These are phyloP conservation scores for Colletotrichum salicis DNA, from an alignment of 2,329 filamentous ascomycete species.

Conservation along the genomic window DNA sequence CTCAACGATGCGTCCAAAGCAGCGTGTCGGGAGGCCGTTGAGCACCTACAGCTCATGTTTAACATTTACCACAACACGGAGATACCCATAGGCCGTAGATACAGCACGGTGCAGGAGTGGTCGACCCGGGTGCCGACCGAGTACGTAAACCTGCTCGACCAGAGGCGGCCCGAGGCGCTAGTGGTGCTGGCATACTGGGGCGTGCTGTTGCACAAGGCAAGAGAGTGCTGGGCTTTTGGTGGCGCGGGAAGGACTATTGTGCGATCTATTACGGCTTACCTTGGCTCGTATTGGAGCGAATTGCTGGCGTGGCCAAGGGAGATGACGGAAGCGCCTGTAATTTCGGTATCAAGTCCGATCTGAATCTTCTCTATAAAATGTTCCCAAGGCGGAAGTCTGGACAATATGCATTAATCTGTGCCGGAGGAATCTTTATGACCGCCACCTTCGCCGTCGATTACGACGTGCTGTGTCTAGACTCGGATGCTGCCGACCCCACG, in stretches of 20 bases:
- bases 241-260: constrained; percentile 45
- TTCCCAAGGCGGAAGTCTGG: background rate
- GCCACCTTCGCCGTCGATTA: too few species aligned
- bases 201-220: constrained; percentile 50
- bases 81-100: constrained; percentile 35
- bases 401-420: background rate
- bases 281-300: constrained; percentile 45
- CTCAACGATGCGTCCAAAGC: constrained; percentile 36
- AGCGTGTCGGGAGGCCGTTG: constrained; percentile 39
- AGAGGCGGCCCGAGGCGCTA: constrained; percentile 51
- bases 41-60: constrained; percentile 44
- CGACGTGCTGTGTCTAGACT: too few species aligned
- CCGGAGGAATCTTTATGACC: too few species aligned
- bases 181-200: constrained; percentile 55
- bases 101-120: constrained; percentile 44
- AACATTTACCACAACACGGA: constrained; percentile 37
- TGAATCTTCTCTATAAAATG: background rate
- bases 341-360: background rate
- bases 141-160: constrained; percentile 49
- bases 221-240: constrained; percentile 48
- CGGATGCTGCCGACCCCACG: too few species aligned
- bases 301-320: constrained; percentile 40
- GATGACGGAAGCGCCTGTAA: background rate
- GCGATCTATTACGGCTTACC: constrained; percentile 38
- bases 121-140: constrained; percentile 46